Base-by-base conservation (phyloP, 495 filamentous ascomycete species). In the Tuber indicum region DNA sequence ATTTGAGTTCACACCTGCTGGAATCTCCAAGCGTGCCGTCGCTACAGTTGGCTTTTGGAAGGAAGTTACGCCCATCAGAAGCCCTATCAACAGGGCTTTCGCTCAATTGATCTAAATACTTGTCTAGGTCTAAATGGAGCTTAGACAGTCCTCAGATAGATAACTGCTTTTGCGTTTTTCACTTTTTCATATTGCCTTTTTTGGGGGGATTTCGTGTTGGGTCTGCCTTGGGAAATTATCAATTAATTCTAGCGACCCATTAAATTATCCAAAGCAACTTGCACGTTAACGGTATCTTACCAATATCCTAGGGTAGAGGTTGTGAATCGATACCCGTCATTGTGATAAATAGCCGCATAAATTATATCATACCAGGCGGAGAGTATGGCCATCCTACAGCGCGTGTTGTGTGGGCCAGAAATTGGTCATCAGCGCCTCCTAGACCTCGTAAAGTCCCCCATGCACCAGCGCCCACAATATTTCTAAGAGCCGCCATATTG, bases 1-100 rank as follows among this genome's bases (percentile, higher is more conserved):
- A 89, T 99, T 99, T 88, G 96, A 98, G 86, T 97, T 99, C 89
- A 98, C 94, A 45, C 91, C 96, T 66, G 94, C 96, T 86, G 96
- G 96, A 76, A 91, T 99, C 84, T 89, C 92, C 87, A 97, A 98
- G 91, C 94, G 96, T 85, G 96, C 94, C 75, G 82, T 92, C 74
- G 90, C 90, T 78, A 99, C 96, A 75, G 88, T 99, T 81, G 90
- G 97, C 81, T 98, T 97, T 91, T 99, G 94, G 91, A 98, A 97
- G 91, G 93, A 90, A 81, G 89, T 92, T 79, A 89, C 90, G 83
- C 91, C 91, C 81, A 89, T 97, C 79, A 94, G 96, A 84, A 97
- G 94, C 58, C 96, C 96, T 75, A 86, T 99, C 87, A 97, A 98
- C 90, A 92, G 94, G 84, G 96, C 93, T 76, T 96, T 96, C 88